Evolutionary conservation across 1,284 basidiomycete species (phyloP).

Genomic region (Fistulinella cinereoalba): DNA sequence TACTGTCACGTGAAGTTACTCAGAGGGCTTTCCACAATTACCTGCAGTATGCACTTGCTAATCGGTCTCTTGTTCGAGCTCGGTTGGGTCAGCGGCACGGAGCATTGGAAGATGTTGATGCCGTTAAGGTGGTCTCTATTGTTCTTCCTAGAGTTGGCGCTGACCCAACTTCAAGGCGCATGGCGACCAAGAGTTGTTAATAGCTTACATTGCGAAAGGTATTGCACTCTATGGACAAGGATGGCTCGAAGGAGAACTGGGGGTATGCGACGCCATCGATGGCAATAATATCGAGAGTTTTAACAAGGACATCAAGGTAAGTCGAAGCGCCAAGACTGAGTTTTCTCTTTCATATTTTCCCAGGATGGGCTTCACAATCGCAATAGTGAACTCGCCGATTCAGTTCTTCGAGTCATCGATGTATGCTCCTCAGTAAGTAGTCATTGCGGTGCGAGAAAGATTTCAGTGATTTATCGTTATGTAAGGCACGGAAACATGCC

Average conservation of each 20-base stretch:
- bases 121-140: not conserved
- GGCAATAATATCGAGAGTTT: not conserved
- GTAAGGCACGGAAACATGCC: not conserved
- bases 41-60: conserved; percentile 1
- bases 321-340: not conserved
- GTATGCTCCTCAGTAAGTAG: not conserved
- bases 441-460: not conserved
- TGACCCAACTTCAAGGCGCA: not conserved
- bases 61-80: conserved; percentile 2
- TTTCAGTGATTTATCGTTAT: not conserved
- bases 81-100: not conserved
- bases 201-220: not conserved
- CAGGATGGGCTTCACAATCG: not conserved
- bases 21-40: not conserved
- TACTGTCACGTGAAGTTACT: conserved; percentile 1
- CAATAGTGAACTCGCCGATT: not conserved
- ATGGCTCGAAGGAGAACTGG: not conserved
- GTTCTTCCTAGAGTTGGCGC: not conserved
- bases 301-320: not conserved
- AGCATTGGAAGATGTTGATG: not conserved
- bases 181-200: not conserved
- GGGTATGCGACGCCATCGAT: not conserved
- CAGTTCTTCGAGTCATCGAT: not conserved
- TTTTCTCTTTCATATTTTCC: not conserved
- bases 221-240: not conserved